phyloP scores from a whole-genome alignment of 1,284 basidiomycete species.

The Puccinia triticina region DNA sequence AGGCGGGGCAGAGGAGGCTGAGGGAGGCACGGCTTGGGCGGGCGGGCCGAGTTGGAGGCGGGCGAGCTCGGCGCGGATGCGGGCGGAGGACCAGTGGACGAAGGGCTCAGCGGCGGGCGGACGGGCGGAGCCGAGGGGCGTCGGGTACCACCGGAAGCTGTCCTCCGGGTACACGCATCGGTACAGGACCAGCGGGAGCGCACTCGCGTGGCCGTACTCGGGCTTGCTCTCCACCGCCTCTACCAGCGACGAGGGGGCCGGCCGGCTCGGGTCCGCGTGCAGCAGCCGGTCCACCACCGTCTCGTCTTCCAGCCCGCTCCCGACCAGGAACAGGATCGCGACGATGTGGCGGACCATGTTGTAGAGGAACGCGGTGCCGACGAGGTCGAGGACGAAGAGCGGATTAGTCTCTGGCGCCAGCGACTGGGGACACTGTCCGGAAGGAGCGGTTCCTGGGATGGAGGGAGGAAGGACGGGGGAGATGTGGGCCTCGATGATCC shows the following conservation, averaged over 20 bases:
- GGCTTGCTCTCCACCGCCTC: slow-evolving; percentile 72
- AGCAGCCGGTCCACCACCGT: slow-evolving; percentile 74
- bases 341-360: slow-evolving; percentile 98
- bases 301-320: slow-evolving; percentile 76
- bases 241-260: slow-evolving; percentile 45
- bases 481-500: slow-evolving; percentile 71
- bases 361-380: slow-evolving; percentile 89
- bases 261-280: slow-evolving; percentile 65
- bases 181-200: slow-evolving; percentile 87
- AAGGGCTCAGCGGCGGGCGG: background rate
- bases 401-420: background rate
- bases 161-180: slow-evolving; percentile 76
- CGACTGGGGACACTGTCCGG: background rate
- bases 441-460: background rate
- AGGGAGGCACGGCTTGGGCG: background rate
- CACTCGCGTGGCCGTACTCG: slow-evolving; percentile 88
- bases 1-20: background rate
- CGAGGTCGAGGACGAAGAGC: slow-evolving; percentile 69
- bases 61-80: background rate
- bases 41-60: background rate
- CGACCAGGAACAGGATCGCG: slow-evolving; percentile 86
- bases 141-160: slow-evolving; percentile 72
- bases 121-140: background rate
- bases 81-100: slow-evolving; percentile 1
- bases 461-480: slow-evolving; percentile 56